Evolutionary conservation across 2,329 filamentous ascomycete genomes (phyloP).

Genomic region (Colletotrichum coccodes): DNA sequence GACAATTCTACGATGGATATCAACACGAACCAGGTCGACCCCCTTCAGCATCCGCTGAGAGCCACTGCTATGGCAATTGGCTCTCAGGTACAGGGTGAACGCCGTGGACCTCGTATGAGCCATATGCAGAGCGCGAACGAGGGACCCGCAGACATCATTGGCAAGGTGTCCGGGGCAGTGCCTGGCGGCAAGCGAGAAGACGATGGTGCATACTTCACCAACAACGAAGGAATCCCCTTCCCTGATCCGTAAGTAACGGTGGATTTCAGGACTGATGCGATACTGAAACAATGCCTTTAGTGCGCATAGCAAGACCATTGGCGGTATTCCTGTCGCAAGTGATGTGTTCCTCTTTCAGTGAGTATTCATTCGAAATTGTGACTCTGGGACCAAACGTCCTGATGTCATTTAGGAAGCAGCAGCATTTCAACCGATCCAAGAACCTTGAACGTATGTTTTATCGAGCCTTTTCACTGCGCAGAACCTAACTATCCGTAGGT

Average conservation of each 20-base stretch:
- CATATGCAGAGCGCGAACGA: conserved; percentile 60
- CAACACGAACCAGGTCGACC: conserved; percentile 39
- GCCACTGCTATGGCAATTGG: conserved; percentile 52
- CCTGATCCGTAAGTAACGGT: conserved; percentile 53
- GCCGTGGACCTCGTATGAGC: conserved; percentile 45
- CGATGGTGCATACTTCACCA: conserved; percentile 63
- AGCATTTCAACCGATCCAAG: conserved; percentile 66
- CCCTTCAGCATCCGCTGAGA: conserved; percentile 49
- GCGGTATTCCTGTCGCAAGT: conserved; percentile 60
- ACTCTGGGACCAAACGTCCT: background rate
- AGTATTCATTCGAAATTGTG: background rate
- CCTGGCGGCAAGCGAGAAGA: conserved; percentile 58
- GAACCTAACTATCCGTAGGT: background rate
- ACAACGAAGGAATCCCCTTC: conserved; percentile 62
- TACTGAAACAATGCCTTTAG: background rate
- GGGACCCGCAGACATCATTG: conserved; percentile 61
- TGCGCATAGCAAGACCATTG: conserved; percentile 61
- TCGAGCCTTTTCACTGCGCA: background rate
- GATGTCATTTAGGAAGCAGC: conserved; percentile 51
- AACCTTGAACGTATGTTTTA: conserved; percentile 50
- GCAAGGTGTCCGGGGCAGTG: conserved; percentile 58
- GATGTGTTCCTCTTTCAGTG: conserved; percentile 61
- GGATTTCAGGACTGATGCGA: background rate
- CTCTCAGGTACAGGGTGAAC: conserved; percentile 47
- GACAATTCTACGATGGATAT: background rate